Base-by-base conservation (phyloP, 805 yeast species). In the Candida verbasci region DNA sequence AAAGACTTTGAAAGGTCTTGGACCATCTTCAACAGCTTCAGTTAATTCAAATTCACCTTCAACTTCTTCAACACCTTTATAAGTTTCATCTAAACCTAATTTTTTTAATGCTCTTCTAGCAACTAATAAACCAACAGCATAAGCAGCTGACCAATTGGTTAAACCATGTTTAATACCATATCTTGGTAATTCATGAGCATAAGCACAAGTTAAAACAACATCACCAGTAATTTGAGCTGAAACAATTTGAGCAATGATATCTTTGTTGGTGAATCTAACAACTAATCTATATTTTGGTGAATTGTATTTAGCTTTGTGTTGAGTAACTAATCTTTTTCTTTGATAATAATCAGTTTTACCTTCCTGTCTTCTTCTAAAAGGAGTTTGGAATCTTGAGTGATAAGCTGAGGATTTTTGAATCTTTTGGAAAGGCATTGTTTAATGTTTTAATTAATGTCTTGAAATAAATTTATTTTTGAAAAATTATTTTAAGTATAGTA, bases 281-380 rank as follows among this genome's bases (percentile, higher is more conserved):
- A 93, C 98, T 65, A 93, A 80, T 83, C 98, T 89, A 86, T 91
- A 93, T 81, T 93, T 93, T 76, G 98, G 98, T 67, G 96, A 70
- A 84, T 80, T 82, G 94, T 93, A 93, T 81, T 93, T 93, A 70
- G 96, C 96, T 89, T 93, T 93, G 93, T 91, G 96, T 80, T 93
- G 98, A 63, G 97, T 80, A 65, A 93, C 93, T 68, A 93, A 79
- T 79, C 97, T 88, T 95, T 93, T 93, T 83, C 98, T 89, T 73
- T 93, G 96, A 82, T 89, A 93, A 95, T 89, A 93, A 74, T 93
- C 98, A 68, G 98, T 93, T 82, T 93, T 93, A 78, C 98, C 98
- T 78, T 93, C 97, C 72, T 95, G 86, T 85, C 98, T 86, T 82
- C 98, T 89, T 76, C 98, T 88, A 96, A 89, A 93, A 55, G 97